Evolutionary conservation across 805 yeast genomes (phyloP).

Genomic region (Barnettozyma pratensis): DNA sequence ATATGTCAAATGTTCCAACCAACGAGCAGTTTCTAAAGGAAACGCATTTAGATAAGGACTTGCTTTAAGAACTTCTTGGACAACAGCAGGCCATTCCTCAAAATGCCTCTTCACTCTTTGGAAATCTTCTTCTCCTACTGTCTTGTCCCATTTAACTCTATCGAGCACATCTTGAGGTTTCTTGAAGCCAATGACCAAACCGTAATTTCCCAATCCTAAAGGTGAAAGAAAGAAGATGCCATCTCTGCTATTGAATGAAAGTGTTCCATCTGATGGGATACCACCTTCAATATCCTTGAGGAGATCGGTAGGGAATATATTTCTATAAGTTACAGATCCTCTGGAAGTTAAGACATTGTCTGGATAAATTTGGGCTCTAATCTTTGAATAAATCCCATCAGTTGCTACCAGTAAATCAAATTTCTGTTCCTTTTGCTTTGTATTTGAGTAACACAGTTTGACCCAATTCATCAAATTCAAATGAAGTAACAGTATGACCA

Average conservation of each 20-base stretch:
- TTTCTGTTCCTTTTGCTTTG: not conserved
- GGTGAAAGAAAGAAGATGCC: not conserved
- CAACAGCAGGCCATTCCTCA: not conserved
- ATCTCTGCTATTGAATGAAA: not conserved
- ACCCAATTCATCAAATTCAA: not conserved
- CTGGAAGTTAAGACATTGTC: not conserved
- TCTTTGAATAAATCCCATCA: not conserved
- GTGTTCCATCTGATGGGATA: not conserved
- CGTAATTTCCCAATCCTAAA: not conserved
- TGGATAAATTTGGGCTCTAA: not conserved
- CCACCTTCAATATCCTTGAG: not conserved
- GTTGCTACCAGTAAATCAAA: not conserved
- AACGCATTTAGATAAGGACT: constrained; percentile 1
- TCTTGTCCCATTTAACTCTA: not conserved
- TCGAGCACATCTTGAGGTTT: not conserved
- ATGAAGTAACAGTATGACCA: not conserved
- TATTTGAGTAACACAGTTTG: not conserved
- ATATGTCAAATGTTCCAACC: not conserved
- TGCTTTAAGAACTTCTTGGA: not conserved
- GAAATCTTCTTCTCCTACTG: not conserved
- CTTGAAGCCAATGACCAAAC: not conserved
- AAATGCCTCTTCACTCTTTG: not conserved
- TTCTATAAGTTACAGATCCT: not conserved
- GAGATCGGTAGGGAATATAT: not conserved
- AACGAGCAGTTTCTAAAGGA: not conserved